Base-by-base conservation (phyloP, 345 rosid genomes). In the Ricinus communis region DNA sequence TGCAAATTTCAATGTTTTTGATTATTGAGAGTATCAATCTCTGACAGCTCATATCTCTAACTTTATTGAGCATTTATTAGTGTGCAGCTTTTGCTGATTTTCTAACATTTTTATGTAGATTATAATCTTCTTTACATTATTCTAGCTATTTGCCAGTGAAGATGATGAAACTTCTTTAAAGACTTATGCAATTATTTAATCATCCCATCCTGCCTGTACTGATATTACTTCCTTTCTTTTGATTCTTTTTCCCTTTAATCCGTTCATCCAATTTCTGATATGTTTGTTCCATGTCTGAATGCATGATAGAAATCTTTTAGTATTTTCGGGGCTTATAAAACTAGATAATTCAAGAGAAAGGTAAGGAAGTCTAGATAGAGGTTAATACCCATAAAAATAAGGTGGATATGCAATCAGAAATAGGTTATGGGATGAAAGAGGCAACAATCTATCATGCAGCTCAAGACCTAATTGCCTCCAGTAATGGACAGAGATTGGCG, bases 121-220 rank as follows among this genome's bases (percentile, higher is more conserved):
- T 5, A 63, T 36, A 22, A 61, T 62, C 58, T 55, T 63, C 58
- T 64, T 40, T 69, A n/a, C 56, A 70, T 46, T 63, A 11, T 74
- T 50, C 60, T 80, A 93, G 97, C 77, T 94, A 81, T 90, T 94
- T 82, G 47, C 90, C 63, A 80, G 75, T 73, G 96, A 94, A 73
- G 98, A 88, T 55, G 97, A 90, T 83, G 91, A 90, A 62, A 68
- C 82, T 43, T n/a, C n/a, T n/a, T n/a, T n/a, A n/a, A n/a, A n/a
- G n/a, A n/a, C n/a, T n/a, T n/a, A n/a, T n/a, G n/a, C n/a, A n/a
- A n/a, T n/a, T n/a, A n/a, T n/a, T n/a, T n/a, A n/a, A n/a, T n/a
- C 76, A 94, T 94, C 70, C 98, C 96, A 18, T 76, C 70, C 66
- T 65, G 52, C 40, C 54, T 63, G 51, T 11, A 19, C 18, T 2